Percentiles rank a stretch among this genome's conserved stretches.
These are phyloP conservation scores for Lepidium aucheri DNA, from an alignment of 345 rosid genomes.

Conservation along the genomic window DNA sequence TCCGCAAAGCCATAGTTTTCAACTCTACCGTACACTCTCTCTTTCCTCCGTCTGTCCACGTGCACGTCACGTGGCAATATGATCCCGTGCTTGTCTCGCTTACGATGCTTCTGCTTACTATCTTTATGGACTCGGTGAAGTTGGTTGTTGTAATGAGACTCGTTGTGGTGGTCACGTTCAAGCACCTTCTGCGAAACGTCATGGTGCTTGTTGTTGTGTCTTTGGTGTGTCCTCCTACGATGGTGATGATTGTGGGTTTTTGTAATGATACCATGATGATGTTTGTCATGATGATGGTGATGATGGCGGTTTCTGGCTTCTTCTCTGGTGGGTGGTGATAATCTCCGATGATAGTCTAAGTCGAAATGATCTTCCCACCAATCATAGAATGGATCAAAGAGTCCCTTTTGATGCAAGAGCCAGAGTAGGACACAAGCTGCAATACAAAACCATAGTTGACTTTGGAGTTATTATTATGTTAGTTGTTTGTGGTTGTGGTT, in stretches of 20 bases:
- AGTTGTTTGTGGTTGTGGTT: not conserved
- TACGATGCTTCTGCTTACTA: conserved; percentile 35
- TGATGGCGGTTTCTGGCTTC: conserved; percentile 3
- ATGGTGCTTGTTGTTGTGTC: conserved; percentile 35
- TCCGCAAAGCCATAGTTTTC: not conserved
- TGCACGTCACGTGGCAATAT: conserved; percentile 14
- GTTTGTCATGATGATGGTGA: conserved; percentile 16
- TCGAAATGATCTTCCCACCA: conserved; percentile 72
- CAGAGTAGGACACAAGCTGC: conserved; percentile 68
- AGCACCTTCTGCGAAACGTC: conserved; percentile 34
- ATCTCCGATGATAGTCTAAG: not conserved
- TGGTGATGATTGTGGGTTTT: conserved; percentile 16
- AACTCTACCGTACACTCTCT: too few species aligned
- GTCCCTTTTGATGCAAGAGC: conserved; percentile 87
- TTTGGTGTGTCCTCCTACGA: conserved; percentile 24
- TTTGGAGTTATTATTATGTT: not conserved
- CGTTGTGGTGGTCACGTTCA: conserved; percentile 28
- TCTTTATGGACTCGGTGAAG: conserved; percentile 53
- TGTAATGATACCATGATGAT: not conserved
- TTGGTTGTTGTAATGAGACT: conserved; percentile 36
- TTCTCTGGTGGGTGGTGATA: conserved; percentile 1
- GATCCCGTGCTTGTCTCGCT: conserved; percentile 8
- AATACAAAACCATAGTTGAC: not conserved
- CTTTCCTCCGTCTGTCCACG: conserved; percentile 9
- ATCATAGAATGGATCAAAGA: conserved; percentile 71